Base-by-base conservation (phyloP, 2,329 filamentous ascomycete species). In the Aureobasidium sp. region DNA sequence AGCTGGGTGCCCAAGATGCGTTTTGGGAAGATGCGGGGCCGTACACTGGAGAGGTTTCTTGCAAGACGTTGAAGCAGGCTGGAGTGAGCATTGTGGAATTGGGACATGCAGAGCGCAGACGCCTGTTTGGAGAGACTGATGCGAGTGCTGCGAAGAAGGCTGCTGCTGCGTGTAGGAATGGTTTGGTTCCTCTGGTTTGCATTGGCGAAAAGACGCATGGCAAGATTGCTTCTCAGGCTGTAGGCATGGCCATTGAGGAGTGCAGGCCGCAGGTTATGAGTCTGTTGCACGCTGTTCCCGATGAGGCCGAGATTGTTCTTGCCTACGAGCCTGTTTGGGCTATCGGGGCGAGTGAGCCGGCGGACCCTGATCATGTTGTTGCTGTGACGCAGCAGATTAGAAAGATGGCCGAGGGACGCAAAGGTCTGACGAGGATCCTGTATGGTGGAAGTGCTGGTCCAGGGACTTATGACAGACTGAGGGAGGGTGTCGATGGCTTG, bases 311-410 rank as follows among this genome's bases (percentile, higher is more conserved):
- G 50, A 80, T 94, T 5, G 82, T 93, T 7, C 79, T 95, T 61
- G 90, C 90, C 0, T 95, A 95, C 69, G 90, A 95, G 76, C 90
- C 90, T 8, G 89, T 94, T 1, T 95, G 90, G 90, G 90, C 90
- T 0, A 95, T 94, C 72, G 90, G 90, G 0, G 85, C 89, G 10
- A 77, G 81, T 1, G 77, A 86, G 67, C 89, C 90, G 2, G 90
- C 90, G 0, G 80, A 80, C 8, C 81, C 85, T 19, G 84, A 86
- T 63, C 86, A 95, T 69, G 87, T 95, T 0, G 80, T 86, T 4
- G 81, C 78, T 38, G 88, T 94, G 1, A 85, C 88, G 17, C 79
- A 80, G 66, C 83, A 82, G 19, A 78, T 92, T 51, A 79, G 86
- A 58, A 79, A 82, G 27, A 75, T 81, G 57, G 74, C 84, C 7